Evolutionary conservation across 2,329 filamentous ascomycete species (phyloP).

Genomic region (Scedosporium dehoogii): DNA sequence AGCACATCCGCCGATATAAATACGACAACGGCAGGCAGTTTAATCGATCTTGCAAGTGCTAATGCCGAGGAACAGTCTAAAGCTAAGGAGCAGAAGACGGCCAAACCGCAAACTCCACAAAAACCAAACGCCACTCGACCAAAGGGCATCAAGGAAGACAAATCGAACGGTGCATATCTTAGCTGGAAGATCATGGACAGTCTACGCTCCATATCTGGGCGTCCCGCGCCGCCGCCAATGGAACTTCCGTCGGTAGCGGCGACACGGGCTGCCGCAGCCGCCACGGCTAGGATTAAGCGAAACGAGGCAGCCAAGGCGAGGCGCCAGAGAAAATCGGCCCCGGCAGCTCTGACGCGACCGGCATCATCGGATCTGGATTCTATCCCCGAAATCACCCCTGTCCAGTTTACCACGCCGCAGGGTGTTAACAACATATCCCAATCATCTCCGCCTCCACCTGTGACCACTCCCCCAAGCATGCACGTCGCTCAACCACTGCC

Average conservation of each 20-base stretch:
- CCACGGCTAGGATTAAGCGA: neutral
- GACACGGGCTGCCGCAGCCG: neutral
- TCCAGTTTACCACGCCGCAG: neutral
- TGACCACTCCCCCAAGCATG: neutral
- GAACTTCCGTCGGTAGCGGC: neutral
- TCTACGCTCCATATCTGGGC: constrained; percentile 25
- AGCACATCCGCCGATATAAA: no score
- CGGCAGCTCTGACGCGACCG: constrained; percentile 18
- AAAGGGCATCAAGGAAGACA: constrained; percentile 31
- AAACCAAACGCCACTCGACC: neutral
- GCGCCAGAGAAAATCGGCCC: constrained; percentile 27
- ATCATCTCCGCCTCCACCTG: neutral
- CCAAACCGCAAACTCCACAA: neutral
- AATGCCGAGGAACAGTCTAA: neutral
- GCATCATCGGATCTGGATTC: neutral
- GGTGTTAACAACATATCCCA: neutral
- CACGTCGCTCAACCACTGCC: neutral
- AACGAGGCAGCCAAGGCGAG: constrained; percentile 8
- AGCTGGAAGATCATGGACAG: constrained; percentile 30
- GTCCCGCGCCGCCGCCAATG: constrained; percentile 1
- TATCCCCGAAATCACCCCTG: neutral
- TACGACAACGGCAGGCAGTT: no score
- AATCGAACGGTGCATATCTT: constrained; percentile 33
- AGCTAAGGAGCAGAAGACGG: neutral
- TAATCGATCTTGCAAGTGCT: no score